Base-by-base conservation (phyloP, 1,139 yeast genomes). In the Suhomyces wounanorum region DNA sequence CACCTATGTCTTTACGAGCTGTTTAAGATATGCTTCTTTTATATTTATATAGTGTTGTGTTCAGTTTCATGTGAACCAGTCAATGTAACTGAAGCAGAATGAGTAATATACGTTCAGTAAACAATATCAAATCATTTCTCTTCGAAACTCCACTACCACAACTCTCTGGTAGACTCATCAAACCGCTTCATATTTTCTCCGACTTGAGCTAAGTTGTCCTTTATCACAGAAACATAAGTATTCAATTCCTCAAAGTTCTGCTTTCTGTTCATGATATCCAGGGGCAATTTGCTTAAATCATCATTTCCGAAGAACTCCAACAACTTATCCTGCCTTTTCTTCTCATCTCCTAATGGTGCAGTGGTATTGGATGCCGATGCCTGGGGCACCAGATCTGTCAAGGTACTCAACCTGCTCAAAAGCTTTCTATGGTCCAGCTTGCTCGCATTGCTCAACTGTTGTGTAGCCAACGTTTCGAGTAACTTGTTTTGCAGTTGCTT, bases 401-500 rank as follows among this genome's bases (percentile, higher is more conserved):
- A 31, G 9, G 49, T 40, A 37, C 46, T 49, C 42, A 55, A 45
- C 45, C 49, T 35, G 28, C 52, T 43, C 30, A 54, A 38, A 31
- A 51, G 56, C 18, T 53, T 54, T 17, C 53, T 38, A 26, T 54
- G 55, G 36, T 55, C 57, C 47, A 47, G 50, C 14, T 46, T 49
- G 28, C 38, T 44, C 13, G 53, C 52, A 36, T 53, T 52, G 41
- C 50, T 53, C 44, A 63, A 63, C 45, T 69, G 73, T 48, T 73
- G 77, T 18, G 69, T 65, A 17, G 77, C 77, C 79, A 90, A 81
- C 18, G 81, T 76, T 37, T 77, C 76, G 21, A 89, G 75, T 39
- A 90, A 69, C 47, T 76, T 79, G 42, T 82, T 70, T 64, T 91
- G 96, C 36, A 85, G 75, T 30, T 66, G 65, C 54, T 89, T 82